Evolutionary conservation across 1,284 basidiomycete species (phyloP).

Genomic region (Dichomitus squalens): DNA sequence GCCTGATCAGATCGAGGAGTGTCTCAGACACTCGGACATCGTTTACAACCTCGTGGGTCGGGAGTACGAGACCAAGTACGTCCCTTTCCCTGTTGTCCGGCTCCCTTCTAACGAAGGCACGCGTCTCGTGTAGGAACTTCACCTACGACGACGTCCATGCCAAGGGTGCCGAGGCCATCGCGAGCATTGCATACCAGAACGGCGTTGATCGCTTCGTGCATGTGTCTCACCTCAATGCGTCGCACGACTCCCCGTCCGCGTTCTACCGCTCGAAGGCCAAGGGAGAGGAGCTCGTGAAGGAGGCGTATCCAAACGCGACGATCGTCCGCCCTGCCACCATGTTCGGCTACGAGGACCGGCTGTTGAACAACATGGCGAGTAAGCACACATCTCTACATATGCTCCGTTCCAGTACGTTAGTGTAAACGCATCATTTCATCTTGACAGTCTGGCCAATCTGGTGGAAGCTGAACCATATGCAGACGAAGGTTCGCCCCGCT

Average conservation of each 20-base stretch:
- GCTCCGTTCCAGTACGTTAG: slow-evolving; percentile 28
- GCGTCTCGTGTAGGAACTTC: slow-evolving; percentile 31
- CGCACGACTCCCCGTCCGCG: slow-evolving; percentile 74
- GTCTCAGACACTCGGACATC: slow-evolving; percentile 93
- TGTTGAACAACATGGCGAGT: slow-evolving; percentile 93
- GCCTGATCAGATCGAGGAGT: slow-evolving; percentile 91
- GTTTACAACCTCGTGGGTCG: slow-evolving; percentile 95
- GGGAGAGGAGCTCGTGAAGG: slow-evolving; percentile 88
- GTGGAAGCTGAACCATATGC: slow-evolving; percentile 90
- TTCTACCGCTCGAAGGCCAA: slow-evolving; percentile 92
- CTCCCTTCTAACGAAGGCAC: background rate
- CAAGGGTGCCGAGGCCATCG: slow-evolving; percentile 80
- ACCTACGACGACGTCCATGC: slow-evolving; percentile 89
- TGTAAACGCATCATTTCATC: background rate
- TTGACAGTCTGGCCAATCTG: slow-evolving; percentile 84
- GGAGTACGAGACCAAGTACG: slow-evolving; percentile 78
- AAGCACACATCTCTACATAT: slow-evolving; percentile 36
- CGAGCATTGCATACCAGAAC: slow-evolving; percentile 74
- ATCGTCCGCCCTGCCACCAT: slow-evolving; percentile 87
- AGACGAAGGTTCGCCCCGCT: slow-evolving; percentile 88
- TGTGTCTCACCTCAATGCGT: slow-evolving; percentile 94
- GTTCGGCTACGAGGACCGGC: slow-evolving; percentile 94
- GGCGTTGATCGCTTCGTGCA: slow-evolving; percentile 91
- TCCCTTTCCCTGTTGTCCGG: slow-evolving; percentile 7
- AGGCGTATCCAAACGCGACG: slow-evolving; percentile 86